Conservation (phyloP, 2,329 filamentous ascomycete genomes). For the Monosporascus cannonballus region DNA sequence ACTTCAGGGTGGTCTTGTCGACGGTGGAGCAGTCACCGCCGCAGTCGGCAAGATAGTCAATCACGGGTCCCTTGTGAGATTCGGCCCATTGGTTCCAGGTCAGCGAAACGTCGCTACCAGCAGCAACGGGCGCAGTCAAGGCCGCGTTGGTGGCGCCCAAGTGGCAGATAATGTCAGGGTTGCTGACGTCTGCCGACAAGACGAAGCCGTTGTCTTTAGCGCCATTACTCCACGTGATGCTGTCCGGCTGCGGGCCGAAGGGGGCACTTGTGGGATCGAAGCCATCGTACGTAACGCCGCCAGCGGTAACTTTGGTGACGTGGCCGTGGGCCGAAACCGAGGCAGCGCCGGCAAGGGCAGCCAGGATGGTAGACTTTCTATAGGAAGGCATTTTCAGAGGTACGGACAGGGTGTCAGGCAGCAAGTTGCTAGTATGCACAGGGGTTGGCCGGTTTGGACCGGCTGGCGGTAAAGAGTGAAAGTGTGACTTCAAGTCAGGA, state of each 20-base stretch:
- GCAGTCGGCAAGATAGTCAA: conserved; percentile 31
- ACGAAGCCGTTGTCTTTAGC: conserved; percentile 32
- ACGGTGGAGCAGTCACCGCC: conserved; percentile 22
- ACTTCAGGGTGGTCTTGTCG: conserved; percentile 24
- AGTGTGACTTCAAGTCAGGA: background rate
- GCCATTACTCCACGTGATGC: conserved; percentile 26
- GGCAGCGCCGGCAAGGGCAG: conserved; percentile 13
- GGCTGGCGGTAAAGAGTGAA: background rate
- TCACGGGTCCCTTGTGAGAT: conserved; percentile 38
- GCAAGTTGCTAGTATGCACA: background rate
- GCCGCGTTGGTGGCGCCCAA: conserved; percentile 26
- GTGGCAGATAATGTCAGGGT: conserved; percentile 33
- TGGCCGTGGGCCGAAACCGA: conserved; percentile 26
- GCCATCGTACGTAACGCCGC: conserved; percentile 8
- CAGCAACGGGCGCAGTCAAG: conserved; percentile 37
- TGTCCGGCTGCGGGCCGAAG: conserved; percentile 12
- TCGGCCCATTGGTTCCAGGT: conserved; percentile 63
- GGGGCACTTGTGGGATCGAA: conserved; percentile 11
- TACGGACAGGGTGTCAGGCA: background rate
- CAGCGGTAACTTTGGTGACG: conserved; percentile 20
- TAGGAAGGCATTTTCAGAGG: background rate
- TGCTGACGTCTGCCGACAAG: conserved; percentile 28
- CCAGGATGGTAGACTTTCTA: conserved; percentile 4
- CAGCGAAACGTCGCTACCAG: conserved; percentile 51
- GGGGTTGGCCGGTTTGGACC: background rate